These are phyloP conservation scores for Torulaspora indica DNA, from an alignment of 805 yeast genomes.

Conservation along the genomic window DNA sequence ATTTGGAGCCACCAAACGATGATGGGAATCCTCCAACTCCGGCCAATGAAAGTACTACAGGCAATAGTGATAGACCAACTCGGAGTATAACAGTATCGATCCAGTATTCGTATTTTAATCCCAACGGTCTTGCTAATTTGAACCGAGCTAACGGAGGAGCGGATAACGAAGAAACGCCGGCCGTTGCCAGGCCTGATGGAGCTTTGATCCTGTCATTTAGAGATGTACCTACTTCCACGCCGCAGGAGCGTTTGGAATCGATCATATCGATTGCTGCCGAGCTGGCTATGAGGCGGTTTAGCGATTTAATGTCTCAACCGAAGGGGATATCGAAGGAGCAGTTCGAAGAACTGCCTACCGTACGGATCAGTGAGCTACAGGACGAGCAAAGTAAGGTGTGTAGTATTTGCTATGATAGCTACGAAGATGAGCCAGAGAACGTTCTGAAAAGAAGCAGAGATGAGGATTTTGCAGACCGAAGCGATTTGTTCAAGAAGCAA, in stretches of 20 bases:
- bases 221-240: conserved; percentile 54
- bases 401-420: conserved; percentile 61
- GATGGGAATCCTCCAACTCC: conserved; percentile 11
- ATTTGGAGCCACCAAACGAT: conserved; percentile 7
- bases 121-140: conserved; percentile 14
- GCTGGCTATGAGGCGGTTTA: conserved; percentile 60
- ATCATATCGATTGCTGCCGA: conserved; percentile 64
- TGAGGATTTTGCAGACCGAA: conserved; percentile 22
- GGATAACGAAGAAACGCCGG: conserved; percentile 35
- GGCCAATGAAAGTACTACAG: background rate
- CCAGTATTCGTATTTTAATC: conserved; percentile 29
- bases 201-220: conserved; percentile 62
- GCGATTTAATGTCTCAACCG: conserved; percentile 44
- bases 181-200: conserved; percentile 36
- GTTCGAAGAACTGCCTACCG: conserved; percentile 48
- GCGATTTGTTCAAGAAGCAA: conserved; percentile 21
- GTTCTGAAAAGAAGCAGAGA: conserved; percentile 29
- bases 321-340: conserved; percentile 51
- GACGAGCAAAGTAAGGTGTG: conserved; percentile 40
- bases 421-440: conserved; percentile 30
- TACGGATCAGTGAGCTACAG: conserved; percentile 32
- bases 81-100: conserved; percentile 32
- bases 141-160: conserved; percentile 7
- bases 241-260: conserved; percentile 56
- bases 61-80: conserved; percentile 13